Evolutionary conservation across 2,329 filamentous ascomycete species (phyloP), one percentile per base, ranked within the genome.

Genomic region (Daldinia eschscholtzii): DNA sequence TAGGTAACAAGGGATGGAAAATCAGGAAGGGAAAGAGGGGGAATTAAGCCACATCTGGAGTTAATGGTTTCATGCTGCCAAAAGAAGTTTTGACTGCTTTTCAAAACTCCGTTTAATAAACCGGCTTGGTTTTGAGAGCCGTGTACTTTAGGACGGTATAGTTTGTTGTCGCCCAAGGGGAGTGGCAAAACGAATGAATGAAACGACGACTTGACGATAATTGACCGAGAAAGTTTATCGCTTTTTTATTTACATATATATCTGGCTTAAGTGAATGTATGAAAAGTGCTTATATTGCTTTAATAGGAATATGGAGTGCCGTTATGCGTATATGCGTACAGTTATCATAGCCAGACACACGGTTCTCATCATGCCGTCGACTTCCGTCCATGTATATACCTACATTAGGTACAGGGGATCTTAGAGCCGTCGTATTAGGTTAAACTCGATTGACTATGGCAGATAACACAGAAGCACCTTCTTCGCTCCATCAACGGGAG

Each of bases 401-500:
- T 9, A 44, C 33, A n/a, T n/a, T n/a, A n/a, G n/a, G n/a, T n/a
- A n/a, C n/a, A n/a, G n/a, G n/a, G n/a, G n/a, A n/a, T n/a, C n/a
- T n/a, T n/a, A n/a, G n/a, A n/a, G n/a, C n/a, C n/a, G n/a, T n/a
- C n/a, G n/a, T n/a, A n/a, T n/a, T n/a, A n/a, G n/a, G n/a, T n/a
- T n/a, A n/a, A n/a, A n/a, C n/a, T n/a, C 12, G 7, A 10, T 23
- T 35, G 20, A 18, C 6, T 5, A 70, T 70, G 65, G 59, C 52
- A 10, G 23, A 42, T 20, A 18, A 59, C 20, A 57, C n/a, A 2
- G 35, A 18, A 44, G 15, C n/a, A 30, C 33, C 35, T 20, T 58
- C 61, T 12, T 2, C 35, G 2, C 55, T 30, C 39, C 58, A 70
- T 42, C 55, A 26, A n/a, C 56, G 68, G 3, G 68, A 70, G 10